These are phyloP conservation scores for Plasmodium gaboni DNA, from an alignment of 169 alveolate genomes.

Conservation along the genomic window DNA sequence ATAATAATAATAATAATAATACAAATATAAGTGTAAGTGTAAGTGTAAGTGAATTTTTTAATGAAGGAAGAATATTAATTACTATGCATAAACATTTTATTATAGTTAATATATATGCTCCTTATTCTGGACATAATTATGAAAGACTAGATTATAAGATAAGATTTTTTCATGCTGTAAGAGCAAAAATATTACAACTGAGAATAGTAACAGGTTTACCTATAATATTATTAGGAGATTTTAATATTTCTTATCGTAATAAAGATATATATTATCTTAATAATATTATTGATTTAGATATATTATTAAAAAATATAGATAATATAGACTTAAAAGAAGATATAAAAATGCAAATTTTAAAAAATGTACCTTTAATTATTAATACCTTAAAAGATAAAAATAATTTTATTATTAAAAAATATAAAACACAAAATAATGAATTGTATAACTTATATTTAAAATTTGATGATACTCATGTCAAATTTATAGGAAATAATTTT, in stretches of 20 bases:
- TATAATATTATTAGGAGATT: constrained; percentile 74
- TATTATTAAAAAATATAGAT: constrained; percentile 6
- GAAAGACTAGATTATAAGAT: constrained; percentile 67
- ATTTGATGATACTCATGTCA: constrained; percentile 11
- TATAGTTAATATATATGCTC: constrained; percentile 74
- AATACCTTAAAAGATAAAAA: constrained; percentile 20
- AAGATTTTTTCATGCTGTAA: constrained; percentile 75
- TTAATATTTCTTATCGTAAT: constrained; percentile 65
- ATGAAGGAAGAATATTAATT: constrained; percentile 73
- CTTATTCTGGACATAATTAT: constrained; percentile 74
- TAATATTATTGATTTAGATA: constrained; percentile 44
- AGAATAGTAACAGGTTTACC: constrained; percentile 77
- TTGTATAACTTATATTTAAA: constrained; percentile 30
- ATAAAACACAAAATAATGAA: constrained; percentile 30
- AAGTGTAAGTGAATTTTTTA: constrained; percentile 21
- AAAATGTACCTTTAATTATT: constrained; percentile 24
- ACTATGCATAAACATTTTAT: constrained; percentile 63
- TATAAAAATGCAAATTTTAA: constrained; percentile 11
- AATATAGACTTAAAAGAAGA: constrained; percentile 34
- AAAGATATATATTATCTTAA: constrained; percentile 48
- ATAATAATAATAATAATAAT: not conserved
- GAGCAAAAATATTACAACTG: constrained; percentile 44
- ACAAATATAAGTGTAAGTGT: not conserved
- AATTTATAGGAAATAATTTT: constrained; percentile 31
- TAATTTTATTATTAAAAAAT: constrained; percentile 48